These are phyloP conservation scores for Musa balbisiana DNA, from an alignment of 202 grass and related monocot genomes.

Conservation along the genomic window DNA sequence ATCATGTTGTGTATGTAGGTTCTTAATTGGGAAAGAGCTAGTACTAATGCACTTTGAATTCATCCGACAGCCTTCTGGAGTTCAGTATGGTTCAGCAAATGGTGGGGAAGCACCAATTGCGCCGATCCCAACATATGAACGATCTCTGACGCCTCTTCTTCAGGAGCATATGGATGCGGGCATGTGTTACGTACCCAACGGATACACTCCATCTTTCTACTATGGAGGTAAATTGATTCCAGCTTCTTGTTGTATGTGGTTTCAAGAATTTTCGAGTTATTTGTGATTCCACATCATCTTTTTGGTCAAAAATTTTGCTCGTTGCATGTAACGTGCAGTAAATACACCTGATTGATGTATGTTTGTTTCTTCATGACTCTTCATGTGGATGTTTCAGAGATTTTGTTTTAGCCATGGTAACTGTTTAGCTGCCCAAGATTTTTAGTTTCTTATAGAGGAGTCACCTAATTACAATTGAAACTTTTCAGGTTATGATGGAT, in stretches of 20 bases:
- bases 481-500: constrained; percentile 25
- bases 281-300: background rate
- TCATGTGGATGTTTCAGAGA: background rate
- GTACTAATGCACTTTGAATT: constrained; percentile 1
- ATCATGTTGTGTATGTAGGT: background rate
- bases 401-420: background rate
- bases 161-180: constrained; percentile 39
- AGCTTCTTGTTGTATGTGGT: background rate
- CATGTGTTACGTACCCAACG: constrained; percentile 39
- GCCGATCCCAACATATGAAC: constrained; percentile 17
- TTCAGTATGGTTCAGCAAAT: constrained; percentile 22
- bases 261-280: background rate
- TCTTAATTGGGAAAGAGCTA: background rate
- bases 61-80: constrained; percentile 21
- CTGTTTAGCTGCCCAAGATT: too few relatives aligned
- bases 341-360: background rate
- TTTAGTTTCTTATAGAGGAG: too few relatives aligned
- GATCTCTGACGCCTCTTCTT: constrained; percentile 31
- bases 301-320: background rate
- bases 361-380: background rate
- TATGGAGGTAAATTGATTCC: constrained; percentile 31
- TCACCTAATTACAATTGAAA: too few relatives aligned
- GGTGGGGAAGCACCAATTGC: constrained; percentile 13
- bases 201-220: constrained; percentile 37
- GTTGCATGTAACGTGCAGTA: background rate